Conservation (phyloP, 2,329 filamentous ascomycete genomes). For the Ophiostoma ips region DNA sequence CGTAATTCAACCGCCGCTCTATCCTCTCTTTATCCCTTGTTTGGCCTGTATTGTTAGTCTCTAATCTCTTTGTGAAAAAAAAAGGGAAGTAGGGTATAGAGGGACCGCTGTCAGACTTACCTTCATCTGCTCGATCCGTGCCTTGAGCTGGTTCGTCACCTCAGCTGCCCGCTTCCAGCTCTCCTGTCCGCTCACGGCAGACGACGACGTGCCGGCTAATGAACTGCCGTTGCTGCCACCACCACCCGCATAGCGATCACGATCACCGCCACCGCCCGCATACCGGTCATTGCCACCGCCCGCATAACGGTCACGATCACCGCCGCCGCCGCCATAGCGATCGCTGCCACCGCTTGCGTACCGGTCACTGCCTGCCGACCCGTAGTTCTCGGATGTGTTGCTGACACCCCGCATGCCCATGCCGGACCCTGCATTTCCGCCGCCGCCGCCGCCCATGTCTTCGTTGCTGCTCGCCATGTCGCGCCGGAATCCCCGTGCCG, state of each 20-base stretch:
- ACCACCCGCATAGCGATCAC: not conserved
- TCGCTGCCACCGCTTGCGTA: not conserved
- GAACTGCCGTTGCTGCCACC: conserved; percentile 3
- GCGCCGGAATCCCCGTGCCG: conserved; percentile 39
- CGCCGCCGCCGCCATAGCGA: not conserved
- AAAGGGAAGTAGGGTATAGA: too few species aligned
- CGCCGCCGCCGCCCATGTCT: conserved; percentile 10
- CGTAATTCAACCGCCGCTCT: not conserved
- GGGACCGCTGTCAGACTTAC: conserved; percentile 23
- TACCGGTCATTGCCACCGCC: not conserved
- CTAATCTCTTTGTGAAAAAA: too few species aligned
- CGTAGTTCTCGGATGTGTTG: not conserved
- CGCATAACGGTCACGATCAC: not conserved
- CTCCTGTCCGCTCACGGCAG: conserved; percentile 44
- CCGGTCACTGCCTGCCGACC: not conserved
- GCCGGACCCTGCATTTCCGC: not conserved
- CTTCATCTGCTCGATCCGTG: conserved; percentile 98
- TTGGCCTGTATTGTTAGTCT: conserved; percentile 11
- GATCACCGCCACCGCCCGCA: not conserved
- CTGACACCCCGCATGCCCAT: not conserved
- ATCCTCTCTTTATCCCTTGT: conserved; percentile 13
- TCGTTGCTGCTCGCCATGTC: conserved; percentile 12
- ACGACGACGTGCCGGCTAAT: conserved; percentile 8
- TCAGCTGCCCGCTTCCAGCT: conserved; percentile 96
- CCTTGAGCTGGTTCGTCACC: conserved; percentile 94